phyloP scores from a whole-genome alignment of 2,329 filamentous ascomycete genomes.

The Coniochaeta prunicola region DNA sequence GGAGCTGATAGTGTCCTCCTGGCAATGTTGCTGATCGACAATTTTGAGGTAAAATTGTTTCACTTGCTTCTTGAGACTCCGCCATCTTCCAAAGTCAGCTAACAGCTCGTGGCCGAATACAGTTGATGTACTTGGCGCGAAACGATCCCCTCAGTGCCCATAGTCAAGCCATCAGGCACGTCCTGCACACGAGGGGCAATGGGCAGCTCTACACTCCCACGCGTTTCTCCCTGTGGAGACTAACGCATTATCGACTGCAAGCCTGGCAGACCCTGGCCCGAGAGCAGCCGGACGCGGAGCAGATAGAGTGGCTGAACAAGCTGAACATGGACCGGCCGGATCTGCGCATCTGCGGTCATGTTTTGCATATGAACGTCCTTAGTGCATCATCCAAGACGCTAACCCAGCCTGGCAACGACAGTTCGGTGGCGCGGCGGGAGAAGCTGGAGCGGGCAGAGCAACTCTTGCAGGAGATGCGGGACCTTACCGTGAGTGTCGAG shows the following conservation, averaged over 20 bases:
- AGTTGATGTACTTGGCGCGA: neutral
- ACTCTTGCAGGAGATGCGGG: neutral
- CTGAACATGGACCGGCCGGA: neutral
- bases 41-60: neutral
- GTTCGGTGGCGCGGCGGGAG: too few species aligned
- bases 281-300: neutral
- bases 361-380: constrained; percentile 3
- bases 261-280: neutral
- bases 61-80: neutral
- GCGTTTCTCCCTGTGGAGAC: neutral
- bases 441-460: neutral
- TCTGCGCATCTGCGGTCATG: neutral
- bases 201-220: neutral
- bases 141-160: neutral
- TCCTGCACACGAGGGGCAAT: neutral
- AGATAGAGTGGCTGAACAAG: neutral
- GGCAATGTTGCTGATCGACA: neutral
- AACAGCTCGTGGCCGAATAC: neutral
- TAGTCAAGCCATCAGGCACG: neutral
- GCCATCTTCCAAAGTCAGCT: neutral
- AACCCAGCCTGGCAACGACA: neutral
- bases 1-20: neutral
- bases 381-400: neutral
- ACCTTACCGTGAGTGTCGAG: neutral
- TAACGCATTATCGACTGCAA: constrained; percentile 1